phyloP scores from a whole-genome alignment of 1,139 yeast genomes.

The Casaregolazyma suthepensis region DNA sequence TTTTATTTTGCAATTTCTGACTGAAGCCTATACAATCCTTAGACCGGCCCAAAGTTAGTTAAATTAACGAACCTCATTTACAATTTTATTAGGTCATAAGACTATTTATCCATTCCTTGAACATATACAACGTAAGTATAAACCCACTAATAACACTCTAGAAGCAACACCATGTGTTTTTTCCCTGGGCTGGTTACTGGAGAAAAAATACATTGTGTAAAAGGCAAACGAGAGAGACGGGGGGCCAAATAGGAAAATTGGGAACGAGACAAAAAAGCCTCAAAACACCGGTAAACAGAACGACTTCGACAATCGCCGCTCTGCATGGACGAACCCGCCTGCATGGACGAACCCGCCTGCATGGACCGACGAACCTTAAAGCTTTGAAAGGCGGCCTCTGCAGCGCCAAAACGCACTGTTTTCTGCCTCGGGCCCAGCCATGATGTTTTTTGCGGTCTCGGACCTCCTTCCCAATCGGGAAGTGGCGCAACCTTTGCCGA shows the following conservation, averaged over 20 bases:
- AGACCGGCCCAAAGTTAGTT: not conserved
- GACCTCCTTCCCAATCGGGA: not conserved
- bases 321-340: too few relatives aligned
- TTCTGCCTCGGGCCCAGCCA: not conserved
- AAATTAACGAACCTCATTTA: not conserved
- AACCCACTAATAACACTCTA: not conserved
- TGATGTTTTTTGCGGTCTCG: not conserved
- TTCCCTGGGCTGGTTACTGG: not conserved
- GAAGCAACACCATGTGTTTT: not conserved
- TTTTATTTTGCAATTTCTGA: not conserved
- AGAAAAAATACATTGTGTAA: not conserved
- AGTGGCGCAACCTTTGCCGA: not conserved
- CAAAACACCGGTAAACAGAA: not conserved
- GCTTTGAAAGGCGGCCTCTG: not conserved
- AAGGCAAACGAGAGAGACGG: not conserved
- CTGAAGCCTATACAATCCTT: not conserved
- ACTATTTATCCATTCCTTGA: slow-evolving; percentile 1
- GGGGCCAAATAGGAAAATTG: not conserved
- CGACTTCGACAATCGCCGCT: too few relatives aligned
- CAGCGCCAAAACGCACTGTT: not conserved
- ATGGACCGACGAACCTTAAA: not conserved
- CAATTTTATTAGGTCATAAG: not conserved
- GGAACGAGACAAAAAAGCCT: not conserved
- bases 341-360: not conserved
- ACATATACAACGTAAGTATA: not conserved